These are phyloP conservation scores for Ormosia emarginata DNA, from an alignment of 306 rosid genomes.

Conservation along the genomic window DNA sequence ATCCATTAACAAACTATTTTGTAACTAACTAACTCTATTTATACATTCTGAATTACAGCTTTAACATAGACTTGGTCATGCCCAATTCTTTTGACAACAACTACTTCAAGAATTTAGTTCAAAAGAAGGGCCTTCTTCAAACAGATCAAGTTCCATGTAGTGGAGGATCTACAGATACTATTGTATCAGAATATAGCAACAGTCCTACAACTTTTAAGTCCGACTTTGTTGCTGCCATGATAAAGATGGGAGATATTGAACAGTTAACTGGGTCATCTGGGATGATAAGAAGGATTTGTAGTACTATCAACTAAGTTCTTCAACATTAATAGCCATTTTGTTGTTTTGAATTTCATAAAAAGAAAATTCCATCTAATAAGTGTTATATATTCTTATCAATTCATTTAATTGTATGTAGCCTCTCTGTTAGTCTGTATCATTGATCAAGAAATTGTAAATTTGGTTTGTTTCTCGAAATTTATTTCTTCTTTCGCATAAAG, in stretches of 20 bases:
- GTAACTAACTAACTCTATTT: too few relatives aligned
- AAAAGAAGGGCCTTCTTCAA: constrained; percentile 52
- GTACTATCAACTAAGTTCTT: constrained; percentile 10
- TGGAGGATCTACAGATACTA: constrained; percentile 30
- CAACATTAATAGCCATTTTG: not conserved
- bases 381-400: too few relatives aligned
- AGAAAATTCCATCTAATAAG: too few relatives aligned
- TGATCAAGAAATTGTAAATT: too few relatives aligned
- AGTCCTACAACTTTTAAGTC: constrained; percentile 32
- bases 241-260: constrained; percentile 35
- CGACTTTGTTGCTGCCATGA: constrained; percentile 37
- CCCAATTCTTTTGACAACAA: constrained; percentile 58
- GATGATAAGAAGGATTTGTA: constrained; percentile 26
- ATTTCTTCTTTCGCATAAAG: not conserved
- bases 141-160: constrained; percentile 39
- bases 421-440: too few relatives aligned
- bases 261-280: constrained; percentile 16
- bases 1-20: too few relatives aligned
- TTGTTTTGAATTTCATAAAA: not conserved
- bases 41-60: too few relatives aligned
- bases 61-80: constrained; percentile 59
- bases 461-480: not conserved
- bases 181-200: constrained; percentile 26
- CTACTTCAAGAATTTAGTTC: constrained; percentile 50
- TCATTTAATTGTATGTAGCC: too few relatives aligned